Conservation (phyloP, 1,139 yeast genomes). For the Zygosaccharomyces sapae region DNA sequence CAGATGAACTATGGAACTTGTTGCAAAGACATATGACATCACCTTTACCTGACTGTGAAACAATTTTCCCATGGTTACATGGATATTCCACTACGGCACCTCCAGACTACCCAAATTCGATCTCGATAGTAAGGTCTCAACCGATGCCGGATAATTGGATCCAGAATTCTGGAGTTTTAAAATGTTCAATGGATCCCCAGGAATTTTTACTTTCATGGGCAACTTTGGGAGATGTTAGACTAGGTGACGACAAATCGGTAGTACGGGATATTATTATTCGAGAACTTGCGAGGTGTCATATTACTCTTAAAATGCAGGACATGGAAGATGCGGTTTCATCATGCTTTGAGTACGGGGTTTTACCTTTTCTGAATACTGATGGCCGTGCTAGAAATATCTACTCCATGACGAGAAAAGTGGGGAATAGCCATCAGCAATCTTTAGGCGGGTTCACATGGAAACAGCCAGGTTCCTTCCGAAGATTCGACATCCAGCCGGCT, state of each 20-base stretch:
- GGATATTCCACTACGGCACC: conserved; percentile 44
- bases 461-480: conserved; percentile 29
- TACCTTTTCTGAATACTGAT: conserved; percentile 32
- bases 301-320: conserved; percentile 9
- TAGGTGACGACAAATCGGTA: conserved; percentile 8
- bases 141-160: conserved; percentile 36
- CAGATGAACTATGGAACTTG: conserved; percentile 13
- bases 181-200: conserved; percentile 56
- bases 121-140: conserved; percentile 51
- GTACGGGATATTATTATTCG: conserved; percentile 10
- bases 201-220: conserved; percentile 53
- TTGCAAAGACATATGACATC: conserved; percentile 26
- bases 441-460: conserved; percentile 6
- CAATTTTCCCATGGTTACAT: conserved; percentile 89
- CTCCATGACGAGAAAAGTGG: conserved; percentile 13
- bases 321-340: conserved; percentile 14
- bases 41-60: conserved; percentile 61
- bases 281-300: conserved; percentile 7
- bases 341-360: conserved; percentile 23
- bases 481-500: conserved; percentile 36
- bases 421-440: conserved; percentile 7
- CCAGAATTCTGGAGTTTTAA: conserved; percentile 48
- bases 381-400: conserved; percentile 22
- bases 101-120: conserved; percentile 31
- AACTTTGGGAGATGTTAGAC: conserved; percentile 14